Conservation (phyloP, 441 rosid species). For the Breynia disticha region DNA sequence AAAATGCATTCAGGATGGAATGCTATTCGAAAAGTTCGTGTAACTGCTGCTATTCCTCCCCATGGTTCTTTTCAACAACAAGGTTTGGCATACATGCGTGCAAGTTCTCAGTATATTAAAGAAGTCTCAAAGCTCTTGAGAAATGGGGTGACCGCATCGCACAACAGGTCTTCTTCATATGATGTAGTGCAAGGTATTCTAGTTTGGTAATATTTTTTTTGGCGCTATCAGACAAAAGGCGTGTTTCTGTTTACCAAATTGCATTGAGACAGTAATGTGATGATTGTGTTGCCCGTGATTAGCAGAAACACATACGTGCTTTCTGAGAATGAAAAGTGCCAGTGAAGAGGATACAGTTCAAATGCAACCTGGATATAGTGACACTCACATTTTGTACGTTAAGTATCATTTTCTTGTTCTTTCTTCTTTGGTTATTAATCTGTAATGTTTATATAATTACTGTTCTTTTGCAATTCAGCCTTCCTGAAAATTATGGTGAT, state of each 20-base stretch:
- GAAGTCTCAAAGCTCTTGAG: conserved; percentile 63
- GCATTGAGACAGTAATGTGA: no score
- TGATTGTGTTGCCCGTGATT: conserved; percentile 15
- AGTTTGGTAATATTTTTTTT: not conserved
- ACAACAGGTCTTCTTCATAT: conserved; percentile 45
- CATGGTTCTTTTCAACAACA: conserved; percentile 55
- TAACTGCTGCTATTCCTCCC: conserved; percentile 45
- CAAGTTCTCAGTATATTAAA: conserved; percentile 66
- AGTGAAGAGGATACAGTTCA: conserved; percentile 59
- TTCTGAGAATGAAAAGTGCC: conserved; percentile 68
- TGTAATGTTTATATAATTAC: conserved; percentile 2
- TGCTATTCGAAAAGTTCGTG: conserved; percentile 48
- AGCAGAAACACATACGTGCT: conserved; percentile 71
- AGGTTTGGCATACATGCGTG: conserved; percentile 68
- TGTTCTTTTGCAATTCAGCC: conserved; percentile 33
- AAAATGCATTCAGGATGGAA: conserved; percentile 64
- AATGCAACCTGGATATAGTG: conserved; percentile 82
- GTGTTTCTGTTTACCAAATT: no score
- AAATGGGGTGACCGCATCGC: conserved; percentile 39
- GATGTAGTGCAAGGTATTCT: conserved; percentile 64
- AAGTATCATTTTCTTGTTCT: conserved; percentile 2
- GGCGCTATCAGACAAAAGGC: no score
- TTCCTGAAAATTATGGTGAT: conserved; percentile 82
- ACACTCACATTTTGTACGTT: conserved; percentile 74
- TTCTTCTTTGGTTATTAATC: conserved; percentile 10